These are phyloP conservation scores for Graphilbum ipis-grandicollis DNA, from an alignment of 2,329 filamentous ascomycete genomes.

Conservation along the genomic window DNA sequence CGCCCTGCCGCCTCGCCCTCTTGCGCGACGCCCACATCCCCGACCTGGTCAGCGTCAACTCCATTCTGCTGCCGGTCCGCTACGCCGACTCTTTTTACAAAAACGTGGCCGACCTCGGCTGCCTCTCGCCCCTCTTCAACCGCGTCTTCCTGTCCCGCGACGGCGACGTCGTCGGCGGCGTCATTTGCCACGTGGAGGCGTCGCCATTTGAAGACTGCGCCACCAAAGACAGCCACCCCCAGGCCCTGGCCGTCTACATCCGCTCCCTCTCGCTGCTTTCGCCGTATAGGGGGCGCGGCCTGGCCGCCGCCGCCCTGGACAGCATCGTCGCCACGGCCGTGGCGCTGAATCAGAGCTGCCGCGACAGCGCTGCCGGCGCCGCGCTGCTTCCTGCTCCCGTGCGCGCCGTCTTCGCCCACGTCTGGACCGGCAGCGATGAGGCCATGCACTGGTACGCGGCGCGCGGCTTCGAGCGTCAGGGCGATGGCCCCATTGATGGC, in stretches of 20 bases:
- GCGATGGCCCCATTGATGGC: slow-evolving; percentile 25
- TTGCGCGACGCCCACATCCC: slow-evolving; percentile 30
- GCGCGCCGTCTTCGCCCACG: slow-evolving; percentile 40
- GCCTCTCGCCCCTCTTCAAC: slow-evolving; percentile 32
- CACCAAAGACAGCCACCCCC: slow-evolving; percentile 6
- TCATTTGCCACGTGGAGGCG: slow-evolving; percentile 46
- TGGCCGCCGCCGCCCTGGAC: slow-evolving; percentile 39
- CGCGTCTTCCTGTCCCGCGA: slow-evolving; percentile 36
- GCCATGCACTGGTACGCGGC: slow-evolving; percentile 44
- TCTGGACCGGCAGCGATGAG: slow-evolving; percentile 50
- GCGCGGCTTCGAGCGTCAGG: slow-evolving; percentile 35
- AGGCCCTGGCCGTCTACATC: slow-evolving; percentile 41
- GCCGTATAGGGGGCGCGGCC: slow-evolving; percentile 42
- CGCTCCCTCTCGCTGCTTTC: slow-evolving; percentile 46
- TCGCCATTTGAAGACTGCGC: slow-evolving; percentile 1
- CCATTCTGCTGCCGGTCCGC: slow-evolving; percentile 43
- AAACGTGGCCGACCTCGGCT: slow-evolving; percentile 29
- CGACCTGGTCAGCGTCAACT: slow-evolving; percentile 45
- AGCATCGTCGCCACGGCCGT: slow-evolving; percentile 27
- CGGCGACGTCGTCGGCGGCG: slow-evolving; percentile 37
- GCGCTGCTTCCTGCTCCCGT: slow-evolving; percentile 11
- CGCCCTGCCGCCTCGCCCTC: slow-evolving; percentile 6
- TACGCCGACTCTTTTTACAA: slow-evolving; percentile 50
- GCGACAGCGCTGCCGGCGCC: slow-evolving; percentile 11
- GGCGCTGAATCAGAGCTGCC: slow-evolving; percentile 10